Evolutionary conservation across 2,329 filamentous ascomycete species (phyloP).

Genomic region (Macrophomina pseudophaseolina): DNA sequence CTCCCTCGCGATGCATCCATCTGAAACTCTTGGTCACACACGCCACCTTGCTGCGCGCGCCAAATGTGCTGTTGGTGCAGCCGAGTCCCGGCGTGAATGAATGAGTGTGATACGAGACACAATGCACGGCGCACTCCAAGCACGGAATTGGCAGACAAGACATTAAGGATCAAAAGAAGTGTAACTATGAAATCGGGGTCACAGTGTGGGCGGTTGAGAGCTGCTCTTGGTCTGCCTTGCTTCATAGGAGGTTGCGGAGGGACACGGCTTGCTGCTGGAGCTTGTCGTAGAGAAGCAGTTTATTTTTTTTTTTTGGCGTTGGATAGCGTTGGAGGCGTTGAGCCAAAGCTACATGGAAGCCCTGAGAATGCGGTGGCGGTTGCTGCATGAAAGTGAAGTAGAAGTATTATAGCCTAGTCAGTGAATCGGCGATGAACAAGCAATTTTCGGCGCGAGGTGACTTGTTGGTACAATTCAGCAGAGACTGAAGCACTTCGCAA

Average conservation of each 20-base stretch:
- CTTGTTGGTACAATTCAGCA: too few relatives aligned
- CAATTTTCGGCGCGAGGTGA: neutral
- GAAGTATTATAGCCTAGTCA: neutral
- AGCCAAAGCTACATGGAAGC: neutral
- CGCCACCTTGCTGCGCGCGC: neutral
- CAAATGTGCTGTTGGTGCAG: neutral
- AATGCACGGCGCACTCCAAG: neutral
- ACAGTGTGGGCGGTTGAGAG: neutral
- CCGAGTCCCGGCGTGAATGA: neutral
- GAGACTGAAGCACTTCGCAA: neutral
- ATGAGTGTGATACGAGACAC: neutral
- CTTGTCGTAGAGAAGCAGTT: slow-evolving; percentile 18
- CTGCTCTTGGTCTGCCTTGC: slow-evolving; percentile 7
- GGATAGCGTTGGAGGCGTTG: neutral
- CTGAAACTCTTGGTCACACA: neutral
- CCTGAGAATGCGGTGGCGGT: neutral
- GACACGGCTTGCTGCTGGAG: slow-evolving; percentile 14
- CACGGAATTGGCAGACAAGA: neutral
- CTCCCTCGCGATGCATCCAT: neutral
- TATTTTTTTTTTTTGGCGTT: neutral
- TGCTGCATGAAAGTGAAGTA: neutral
- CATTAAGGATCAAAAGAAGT: neutral
- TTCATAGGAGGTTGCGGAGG: neutral
- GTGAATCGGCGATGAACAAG: too few relatives aligned
- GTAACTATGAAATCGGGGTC: neutral